Base-by-base conservation (phyloP, 441 rosid genomes). In the Monsonia emarginata region DNA sequence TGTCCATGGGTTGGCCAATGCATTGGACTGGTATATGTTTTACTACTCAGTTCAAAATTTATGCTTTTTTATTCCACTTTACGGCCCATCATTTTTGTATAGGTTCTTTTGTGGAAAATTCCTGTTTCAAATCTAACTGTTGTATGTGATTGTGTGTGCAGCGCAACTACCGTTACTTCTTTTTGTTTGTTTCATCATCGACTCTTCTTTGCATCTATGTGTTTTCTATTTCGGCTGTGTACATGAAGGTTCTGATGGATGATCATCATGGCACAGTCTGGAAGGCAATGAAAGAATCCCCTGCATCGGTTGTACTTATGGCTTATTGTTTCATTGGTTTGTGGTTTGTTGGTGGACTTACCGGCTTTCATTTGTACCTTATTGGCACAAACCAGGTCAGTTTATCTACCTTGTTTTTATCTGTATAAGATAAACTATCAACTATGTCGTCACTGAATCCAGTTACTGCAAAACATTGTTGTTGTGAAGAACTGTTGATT, bases 1-100 rank as follows among this genome's bases (percentile, higher is more conserved):
- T 94, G 98, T 76, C 98, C 97, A 75, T 94, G 98, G 98, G 91
- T 94, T 76, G 97, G 98, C 67, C 98, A 94, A 65, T 91, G 97
- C 74, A 86, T 94, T 70, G 98, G 97, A 72, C 73, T 82, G 89
- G 98, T 94, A 86, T 82, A 81, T 22, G 4, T 16, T 22, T 30
- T 30, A 74, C 66, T n/a, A n/a, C n/a, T n/a, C n/a, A n/a, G n/a
- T n/a, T n/a, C n/a, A n/a, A n/a, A n/a, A n/a, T n/a, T n/a, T n/a
- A n/a, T n/a, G n/a, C n/a, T n/a, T 30, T 32, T 32, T 1, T 32
- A 2, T 32, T 32, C 38, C 38, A 7, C 9, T 10, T 66, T 62
- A 36, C 1, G 58, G 46, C 24, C 64, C 30, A 34, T 21, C 71
- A 48, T 30, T 67, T 40, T 25, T 32, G 61, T 32, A 32, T 70